Percentiles rank a stretch among this genome's conserved stretches.
phyloP scores from a whole-genome alignment of 192 early-diverging fungal species.

The Coemansia sp. region DNA sequence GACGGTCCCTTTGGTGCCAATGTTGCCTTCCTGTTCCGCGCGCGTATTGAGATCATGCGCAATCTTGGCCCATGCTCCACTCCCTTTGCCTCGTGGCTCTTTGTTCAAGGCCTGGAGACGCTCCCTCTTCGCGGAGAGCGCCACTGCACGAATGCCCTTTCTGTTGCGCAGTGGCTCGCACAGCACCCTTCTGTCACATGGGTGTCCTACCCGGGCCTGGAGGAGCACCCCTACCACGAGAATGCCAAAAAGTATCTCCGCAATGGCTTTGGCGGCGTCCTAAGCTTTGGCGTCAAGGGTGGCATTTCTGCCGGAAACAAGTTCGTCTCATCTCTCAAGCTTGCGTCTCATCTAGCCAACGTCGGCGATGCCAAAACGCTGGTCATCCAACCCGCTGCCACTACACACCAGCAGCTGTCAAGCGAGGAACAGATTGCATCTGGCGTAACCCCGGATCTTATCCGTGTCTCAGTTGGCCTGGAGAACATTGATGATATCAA shows the following conservation, averaged over 20 bases:
- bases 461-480: slow-evolving; percentile 83
- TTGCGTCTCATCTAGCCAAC: slow-evolving; percentile 89
- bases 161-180: slow-evolving; percentile 77
- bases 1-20: slow-evolving; percentile 57
- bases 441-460: slow-evolving; percentile 77
- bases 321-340: slow-evolving; percentile 78
- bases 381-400: slow-evolving; percentile 79
- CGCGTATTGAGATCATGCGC: slow-evolving; percentile 81
- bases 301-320: slow-evolving; percentile 56
- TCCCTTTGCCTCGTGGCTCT: slow-evolving; percentile 86
- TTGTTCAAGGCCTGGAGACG: slow-evolving; percentile 89
- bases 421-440: slow-evolving; percentile 75
- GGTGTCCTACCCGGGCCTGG: slow-evolving; percentile 88
- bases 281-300: slow-evolving; percentile 72
- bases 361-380: slow-evolving; percentile 93
- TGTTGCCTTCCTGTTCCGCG: slow-evolving; percentile 71
- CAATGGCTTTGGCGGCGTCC: slow-evolving; percentile 83
- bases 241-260: slow-evolving; percentile 81
- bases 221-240: slow-evolving; percentile 71
- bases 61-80: slow-evolving; percentile 82
- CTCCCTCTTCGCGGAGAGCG: slow-evolving; percentile 86
- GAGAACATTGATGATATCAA: slow-evolving; percentile 77
- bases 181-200: slow-evolving; percentile 72
- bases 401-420: slow-evolving; percentile 86
- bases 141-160: slow-evolving; percentile 76